phyloP scores from a whole-genome alignment of 1,139 yeast species.

The Sugiyamaella novakii region DNA sequence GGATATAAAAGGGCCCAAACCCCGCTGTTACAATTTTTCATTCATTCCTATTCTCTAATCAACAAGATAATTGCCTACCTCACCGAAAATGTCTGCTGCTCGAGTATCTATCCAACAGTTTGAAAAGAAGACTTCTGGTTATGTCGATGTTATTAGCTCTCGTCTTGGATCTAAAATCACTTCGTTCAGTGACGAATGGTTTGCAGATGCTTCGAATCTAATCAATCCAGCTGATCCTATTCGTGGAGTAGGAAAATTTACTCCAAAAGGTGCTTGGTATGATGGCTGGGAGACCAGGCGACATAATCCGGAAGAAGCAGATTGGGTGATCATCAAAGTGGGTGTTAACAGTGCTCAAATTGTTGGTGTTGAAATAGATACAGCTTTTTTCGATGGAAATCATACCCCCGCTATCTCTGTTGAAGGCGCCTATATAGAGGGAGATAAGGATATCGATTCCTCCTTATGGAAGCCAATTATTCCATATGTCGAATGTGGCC shows the following conservation, averaged over 20 bases:
- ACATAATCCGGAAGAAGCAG: slow-evolving; percentile 81
- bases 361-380: slow-evolving; percentile 85
- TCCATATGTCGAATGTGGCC: slow-evolving; percentile 78
- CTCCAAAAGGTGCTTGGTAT: slow-evolving; percentile 92
- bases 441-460: slow-evolving; percentile 24
- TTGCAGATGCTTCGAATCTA: slow-evolving; percentile 89
- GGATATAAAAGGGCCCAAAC: too few species aligned
- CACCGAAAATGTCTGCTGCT: slow-evolving; percentile 12
- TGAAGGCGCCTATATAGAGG: slow-evolving; percentile 58
- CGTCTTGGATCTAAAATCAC: slow-evolving; percentile 77
- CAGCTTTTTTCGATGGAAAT: slow-evolving; percentile 91
- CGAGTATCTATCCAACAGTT: slow-evolving; percentile 27
- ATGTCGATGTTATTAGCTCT: slow-evolving; percentile 68
- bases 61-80: too few species aligned
- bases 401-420: slow-evolving; percentile 90
- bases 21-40: too few species aligned
- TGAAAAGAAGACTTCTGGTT: slow-evolving; percentile 29
- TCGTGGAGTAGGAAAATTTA: slow-evolving; percentile 76
- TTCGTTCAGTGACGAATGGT: slow-evolving; percentile 84
- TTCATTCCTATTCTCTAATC: too few species aligned
- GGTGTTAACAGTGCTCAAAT: slow-evolving; percentile 84
- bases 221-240: slow-evolving; percentile 79
- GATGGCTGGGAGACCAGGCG: slow-evolving; percentile 99
- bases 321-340: slow-evolving; percentile 78
- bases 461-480: slow-evolving; percentile 67